phyloP scores from a whole-genome alignment of 2,329 filamentous ascomycete genomes.

The Curvularia eragrostidis region DNA sequence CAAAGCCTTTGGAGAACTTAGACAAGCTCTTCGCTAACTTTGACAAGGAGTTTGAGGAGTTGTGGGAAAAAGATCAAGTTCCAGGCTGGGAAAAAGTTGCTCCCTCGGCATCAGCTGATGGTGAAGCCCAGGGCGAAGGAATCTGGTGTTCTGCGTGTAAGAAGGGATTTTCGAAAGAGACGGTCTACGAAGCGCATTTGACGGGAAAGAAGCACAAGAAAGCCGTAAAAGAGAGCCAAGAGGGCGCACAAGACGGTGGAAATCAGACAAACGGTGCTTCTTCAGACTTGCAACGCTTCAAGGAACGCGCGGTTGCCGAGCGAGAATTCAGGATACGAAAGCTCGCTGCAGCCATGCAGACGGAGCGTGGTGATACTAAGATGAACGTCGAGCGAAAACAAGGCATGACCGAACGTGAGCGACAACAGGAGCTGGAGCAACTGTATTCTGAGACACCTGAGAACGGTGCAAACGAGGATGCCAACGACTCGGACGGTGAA shows the following conservation, averaged over 20 bases:
- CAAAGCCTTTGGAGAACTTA: slow-evolving; percentile 83
- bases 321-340: slow-evolving; percentile 84
- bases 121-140: slow-evolving; percentile 66
- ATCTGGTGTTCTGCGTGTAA: slow-evolving; percentile 92
- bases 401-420: slow-evolving; percentile 96
- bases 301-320: slow-evolving; percentile 89
- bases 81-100: slow-evolving; percentile 74
- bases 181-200: slow-evolving; percentile 89
- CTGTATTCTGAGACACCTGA: slow-evolving; percentile 70
- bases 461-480: slow-evolving; percentile 64
- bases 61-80: slow-evolving; percentile 81
- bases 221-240: slow-evolving; percentile 67
- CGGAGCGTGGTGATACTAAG: slow-evolving; percentile 85
- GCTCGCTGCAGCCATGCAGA: slow-evolving; percentile 81
- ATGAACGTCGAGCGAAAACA: slow-evolving; percentile 96
- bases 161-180: slow-evolving; percentile 94
- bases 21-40: slow-evolving; percentile 78
- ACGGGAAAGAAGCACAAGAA: slow-evolving; percentile 92
- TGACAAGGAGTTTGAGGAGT: slow-evolving; percentile 81
- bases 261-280: slow-evolving; percentile 29
- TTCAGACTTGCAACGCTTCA: slow-evolving; percentile 58
- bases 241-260: slow-evolving; percentile 23
- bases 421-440: slow-evolving; percentile 90
- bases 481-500: slow-evolving; percentile 72
- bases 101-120: slow-evolving; percentile 50